Conservation (phyloP, 345 rosid species). For the Arabis hirsuta region DNA sequence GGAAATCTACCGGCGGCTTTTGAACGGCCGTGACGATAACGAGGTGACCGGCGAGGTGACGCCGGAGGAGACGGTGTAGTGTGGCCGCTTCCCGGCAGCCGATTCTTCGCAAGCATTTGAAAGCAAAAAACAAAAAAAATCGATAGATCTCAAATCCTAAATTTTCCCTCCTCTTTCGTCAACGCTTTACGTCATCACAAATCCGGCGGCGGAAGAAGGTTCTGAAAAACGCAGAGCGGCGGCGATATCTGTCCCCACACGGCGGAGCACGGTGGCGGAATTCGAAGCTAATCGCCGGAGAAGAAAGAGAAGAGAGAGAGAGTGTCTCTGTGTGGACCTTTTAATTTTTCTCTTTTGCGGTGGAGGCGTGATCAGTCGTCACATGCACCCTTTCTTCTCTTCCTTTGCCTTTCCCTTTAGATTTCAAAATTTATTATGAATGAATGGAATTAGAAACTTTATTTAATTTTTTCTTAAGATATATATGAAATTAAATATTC, state of each 20-base stretch:
- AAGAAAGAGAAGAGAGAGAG: slow-evolving; percentile 18
- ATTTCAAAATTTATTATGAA: slow-evolving; percentile 28
- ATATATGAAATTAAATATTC: background rate
- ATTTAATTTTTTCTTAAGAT: background rate
- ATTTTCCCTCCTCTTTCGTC: slow-evolving; percentile 22
- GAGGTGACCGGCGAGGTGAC: slow-evolving; percentile 90
- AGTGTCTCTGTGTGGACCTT: background rate
- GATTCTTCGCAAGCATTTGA: slow-evolving; percentile 82
- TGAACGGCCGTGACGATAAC: slow-evolving; percentile 72
- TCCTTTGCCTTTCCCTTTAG: slow-evolving; percentile 22
- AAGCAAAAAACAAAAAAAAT: background rate
- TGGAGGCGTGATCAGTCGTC: slow-evolving; percentile 49
- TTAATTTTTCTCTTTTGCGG: slow-evolving; percentile 28
- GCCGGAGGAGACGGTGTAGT: slow-evolving; percentile 95
- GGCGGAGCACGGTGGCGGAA: slow-evolving; percentile 29
- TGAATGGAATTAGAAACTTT: slow-evolving; percentile 18
- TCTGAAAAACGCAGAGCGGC: slow-evolving; percentile 7
- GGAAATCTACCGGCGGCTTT: slow-evolving; percentile 57
- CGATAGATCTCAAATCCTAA: slow-evolving; percentile 40
- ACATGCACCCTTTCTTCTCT: slow-evolving; percentile 33
- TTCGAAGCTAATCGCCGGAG: slow-evolving; percentile 32
- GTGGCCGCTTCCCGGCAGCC: slow-evolving; percentile 94
- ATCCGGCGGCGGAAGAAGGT: slow-evolving; percentile 13
- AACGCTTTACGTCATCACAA: slow-evolving; percentile 25
- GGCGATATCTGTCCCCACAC: background rate